phyloP scores from a whole-genome alignment of 352 stramenopile genomes.

The Blastocystis sp. region DNA sequence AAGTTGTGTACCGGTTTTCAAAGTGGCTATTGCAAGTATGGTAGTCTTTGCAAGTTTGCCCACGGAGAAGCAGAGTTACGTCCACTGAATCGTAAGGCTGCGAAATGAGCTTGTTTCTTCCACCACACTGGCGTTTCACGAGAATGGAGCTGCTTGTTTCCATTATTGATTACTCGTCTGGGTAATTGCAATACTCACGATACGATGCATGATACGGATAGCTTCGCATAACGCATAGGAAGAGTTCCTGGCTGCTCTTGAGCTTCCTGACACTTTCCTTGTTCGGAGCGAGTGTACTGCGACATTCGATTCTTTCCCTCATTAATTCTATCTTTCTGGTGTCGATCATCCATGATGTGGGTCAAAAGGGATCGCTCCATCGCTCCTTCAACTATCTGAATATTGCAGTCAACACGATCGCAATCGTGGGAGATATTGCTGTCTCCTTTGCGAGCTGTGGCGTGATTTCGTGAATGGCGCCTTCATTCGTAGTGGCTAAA shows the following conservation, averaged over 20 bases:
- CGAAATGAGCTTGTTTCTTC: neutral
- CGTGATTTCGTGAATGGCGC: neutral
- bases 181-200: neutral
- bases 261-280: neutral
- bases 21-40: constrained; percentile 16
- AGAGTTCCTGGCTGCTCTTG: neutral
- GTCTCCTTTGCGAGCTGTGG: neutral
- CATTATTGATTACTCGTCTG: neutral
- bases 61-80: neutral
- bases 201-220: neutral
- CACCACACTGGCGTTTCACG: neutral
- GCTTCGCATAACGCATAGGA: neutral
- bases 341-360: neutral
- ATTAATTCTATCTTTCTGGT: constrained; percentile 9
- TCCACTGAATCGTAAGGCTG: neutral
- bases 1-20: neutral
- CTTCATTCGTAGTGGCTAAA: constrained; percentile 3
- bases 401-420: neutral
- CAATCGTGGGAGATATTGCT: constrained; percentile 18
- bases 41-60: constrained; percentile 1
- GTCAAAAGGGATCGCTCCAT: neutral
- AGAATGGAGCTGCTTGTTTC: neutral
- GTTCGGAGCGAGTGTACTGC: neutral
- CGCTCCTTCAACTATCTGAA: neutral
- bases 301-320: constrained; percentile 17